Percentiles rank a stretch among this genome's conserved stretches.
These are phyloP conservation scores for Apiotrichum sp. DNA, from an alignment of 1,284 basidiomycete genomes.

Conservation along the genomic window DNA sequence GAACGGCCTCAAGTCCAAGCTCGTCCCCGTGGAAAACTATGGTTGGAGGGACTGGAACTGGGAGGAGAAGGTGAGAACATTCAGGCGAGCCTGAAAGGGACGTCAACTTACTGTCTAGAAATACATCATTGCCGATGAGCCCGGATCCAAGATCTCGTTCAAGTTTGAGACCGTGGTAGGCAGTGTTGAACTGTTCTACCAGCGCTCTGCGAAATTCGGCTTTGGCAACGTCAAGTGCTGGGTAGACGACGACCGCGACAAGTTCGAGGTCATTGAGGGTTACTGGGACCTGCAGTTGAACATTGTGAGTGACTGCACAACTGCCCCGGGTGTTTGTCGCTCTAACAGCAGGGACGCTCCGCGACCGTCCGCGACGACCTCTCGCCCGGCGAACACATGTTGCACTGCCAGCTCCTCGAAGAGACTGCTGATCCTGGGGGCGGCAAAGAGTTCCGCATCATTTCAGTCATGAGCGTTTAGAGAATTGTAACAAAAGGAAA, in stretches of 20 bases:
- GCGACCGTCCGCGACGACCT: neutral
- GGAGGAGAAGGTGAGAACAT: conserved; percentile 12
- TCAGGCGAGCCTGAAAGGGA: neutral
- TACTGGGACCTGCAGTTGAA: conserved; percentile 31
- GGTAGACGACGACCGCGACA: conserved; percentile 31
- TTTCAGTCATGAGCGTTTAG: conserved; percentile 10
- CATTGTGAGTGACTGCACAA: neutral
- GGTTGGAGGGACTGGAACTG: conserved; percentile 41
- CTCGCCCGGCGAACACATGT: neutral
- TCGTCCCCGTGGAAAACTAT: conserved; percentile 22
- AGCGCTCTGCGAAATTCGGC: conserved; percentile 27
- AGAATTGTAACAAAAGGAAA: too few relatives aligned
- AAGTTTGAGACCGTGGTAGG: conserved; percentile 25
- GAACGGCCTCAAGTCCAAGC: conserved; percentile 23
- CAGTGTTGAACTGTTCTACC: conserved; percentile 33
- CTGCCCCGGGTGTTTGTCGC: neutral
- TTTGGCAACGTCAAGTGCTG: conserved; percentile 38
- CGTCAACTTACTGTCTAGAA: conserved; percentile 23
- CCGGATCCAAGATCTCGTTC: conserved; percentile 34
- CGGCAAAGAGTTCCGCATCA: conserved; percentile 14
- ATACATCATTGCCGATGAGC: conserved; percentile 34
- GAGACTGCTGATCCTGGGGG: conserved; percentile 7
- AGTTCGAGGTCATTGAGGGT: conserved; percentile 22
- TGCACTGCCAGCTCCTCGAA: conserved; percentile 9
- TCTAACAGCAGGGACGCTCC: neutral